Evolutionary conservation across 129 eudicot species (phyloP), one percentile per base, ranked within the genome.

Genomic region (Ambrosia trifida): DNA sequence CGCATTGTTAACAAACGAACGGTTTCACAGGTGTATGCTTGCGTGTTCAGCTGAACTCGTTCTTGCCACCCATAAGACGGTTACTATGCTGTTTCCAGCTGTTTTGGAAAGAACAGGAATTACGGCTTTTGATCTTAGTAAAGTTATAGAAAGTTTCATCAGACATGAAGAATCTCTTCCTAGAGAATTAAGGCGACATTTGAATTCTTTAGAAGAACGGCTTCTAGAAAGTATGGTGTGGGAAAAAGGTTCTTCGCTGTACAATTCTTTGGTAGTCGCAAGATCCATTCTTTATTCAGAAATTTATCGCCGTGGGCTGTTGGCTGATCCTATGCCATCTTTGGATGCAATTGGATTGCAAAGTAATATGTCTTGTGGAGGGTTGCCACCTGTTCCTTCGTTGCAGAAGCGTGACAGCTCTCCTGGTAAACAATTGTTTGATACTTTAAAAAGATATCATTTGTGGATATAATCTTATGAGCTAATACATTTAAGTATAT

Each of bases 11-110:
- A 86, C 97, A 35, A 95, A 95, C 66, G 99, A 95, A 81, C 82
- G 97, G 73, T 95, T 95, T 66, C 99, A 95, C 50, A 77, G 99
- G 65, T 95, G 99, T 62, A 90, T 95, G 99, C 91, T 95, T 6
- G 99, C 99, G 4, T 95, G 99, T 70, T 90, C 99, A 24, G 97
- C 99, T 10, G 99, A 95, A 73, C 82, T 95, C 9, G 99, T 95
- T 64, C 93, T 95, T 64, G 99, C 99, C 70, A 95, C 99, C 11
- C 99, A 90, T 70, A 95, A 95, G 79, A 90, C 99, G 3, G 99
- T 84, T 59, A 90, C 99, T 0, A 95, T 95, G 99, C 67, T 95
- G 87, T 95, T 95, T 81, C 99, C 99, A 5, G 91, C 96, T 56
- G 99, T 95, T 14, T 59, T 95, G 76, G 99, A 95, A 82, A 84